phyloP scores from a whole-genome alignment of 768 basidiomycete species.

The Xanthoconium stramineum region DNA sequence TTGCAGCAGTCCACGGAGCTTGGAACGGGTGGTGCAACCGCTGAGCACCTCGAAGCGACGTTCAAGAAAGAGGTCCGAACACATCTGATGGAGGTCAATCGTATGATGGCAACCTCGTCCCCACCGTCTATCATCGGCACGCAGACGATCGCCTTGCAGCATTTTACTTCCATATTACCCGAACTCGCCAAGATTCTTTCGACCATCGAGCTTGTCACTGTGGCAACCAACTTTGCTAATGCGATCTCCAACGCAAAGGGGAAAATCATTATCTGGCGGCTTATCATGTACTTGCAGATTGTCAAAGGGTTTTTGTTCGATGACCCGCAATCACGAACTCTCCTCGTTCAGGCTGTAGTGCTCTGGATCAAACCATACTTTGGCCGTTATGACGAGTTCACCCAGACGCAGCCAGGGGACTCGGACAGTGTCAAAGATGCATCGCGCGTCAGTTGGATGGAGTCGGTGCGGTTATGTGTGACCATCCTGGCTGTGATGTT shows the following conservation, averaged over 20 bases:
- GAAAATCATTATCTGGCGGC: constrained; percentile 88
- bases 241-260: constrained; percentile 75
- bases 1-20: constrained; percentile 80
- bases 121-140: constrained; percentile 93
- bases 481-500: constrained; percentile 88
- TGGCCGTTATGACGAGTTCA: constrained; percentile 84
- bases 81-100: constrained; percentile 77
- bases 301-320: constrained; percentile 89
- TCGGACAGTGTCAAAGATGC: constrained; percentile 63
- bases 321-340: constrained; percentile 68
- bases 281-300: constrained; percentile 91
- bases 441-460: constrained; percentile 84
- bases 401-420: constrained; percentile 60
- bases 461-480: constrained; percentile 84
- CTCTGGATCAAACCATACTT: constrained; percentile 96
- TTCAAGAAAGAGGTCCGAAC: constrained; percentile 82
- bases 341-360: constrained; percentile 83
- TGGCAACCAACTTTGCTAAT: constrained; percentile 85
- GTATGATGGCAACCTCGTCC: constrained; percentile 79
- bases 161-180: constrained; percentile 89
- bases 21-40: constrained; percentile 74
- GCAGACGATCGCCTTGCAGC: constrained; percentile 89
- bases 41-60: constrained; percentile 77
- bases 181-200: constrained; percentile 80
- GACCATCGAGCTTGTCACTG: constrained; percentile 79